Evolutionary conservation across 306 rosid species (phyloP), one percentile per base, ranked within the genome.

Genomic region (Quercus engelmannii): DNA sequence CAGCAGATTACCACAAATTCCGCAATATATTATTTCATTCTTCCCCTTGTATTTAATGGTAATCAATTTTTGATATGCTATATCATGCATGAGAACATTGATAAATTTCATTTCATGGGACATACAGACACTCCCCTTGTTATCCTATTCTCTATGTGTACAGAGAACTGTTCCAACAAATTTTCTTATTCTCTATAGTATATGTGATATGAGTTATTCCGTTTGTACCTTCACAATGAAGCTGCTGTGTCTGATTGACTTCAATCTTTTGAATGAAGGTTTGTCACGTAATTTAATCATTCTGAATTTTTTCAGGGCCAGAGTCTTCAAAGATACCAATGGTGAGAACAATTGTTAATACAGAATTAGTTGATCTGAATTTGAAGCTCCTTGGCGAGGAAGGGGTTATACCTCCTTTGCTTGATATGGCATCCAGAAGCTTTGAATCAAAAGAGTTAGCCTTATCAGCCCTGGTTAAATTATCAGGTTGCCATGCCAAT

Each of bases 321-420:
- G 92, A 91, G 77, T 26, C 85, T 76, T 93, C 94, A 58, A 88
- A 91, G 86, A 79, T 89, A 70, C 71, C 86, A 72, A 87, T 89
- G 91, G 86, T 87, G 54, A 85, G 62, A 83, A 79, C 86, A 69
- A 78, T 91, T 62, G 80, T 87, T 54, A 76, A 85, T 78, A 81
- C 90, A 88, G 89, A 89, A 74, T 81, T 89, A 72, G 74, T 51
- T 41, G 87, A 88, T 71, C 74, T 61, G 56, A 84, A 89, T 82
- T 86, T 93, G 85, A 81, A 78, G 70, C 85, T 81, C 75, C 89
- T 93, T n/a, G 97, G 94, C 2, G 82, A 89, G 73, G 92, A 89
- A 84, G 96, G 97, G 75, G 81, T 83, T 78, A 85, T 93, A 84
- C 83, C 93, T 72, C 89, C 91, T 84, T 82, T 91, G 79, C 87